Evolutionary conservation across 129 eudicot species (phyloP), one percentile per base, ranked within the genome.

Genomic region (Tanacetum coccineum): DNA sequence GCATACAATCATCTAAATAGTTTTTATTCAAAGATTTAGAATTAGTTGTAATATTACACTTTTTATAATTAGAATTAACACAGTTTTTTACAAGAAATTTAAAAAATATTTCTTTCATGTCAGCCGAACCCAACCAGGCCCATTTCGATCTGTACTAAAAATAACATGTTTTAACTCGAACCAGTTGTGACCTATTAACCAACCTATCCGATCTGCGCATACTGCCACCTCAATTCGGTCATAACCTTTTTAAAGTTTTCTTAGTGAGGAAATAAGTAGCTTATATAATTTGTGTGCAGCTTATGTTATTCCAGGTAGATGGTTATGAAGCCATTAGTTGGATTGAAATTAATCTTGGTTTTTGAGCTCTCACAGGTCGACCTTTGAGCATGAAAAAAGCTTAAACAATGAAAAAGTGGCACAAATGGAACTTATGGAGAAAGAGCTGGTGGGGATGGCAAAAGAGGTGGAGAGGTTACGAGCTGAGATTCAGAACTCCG

Each of bases 331-430:
- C 39, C 39, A 30, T 30, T 30, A 30, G 39, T 39, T 46, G 55
- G 42, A 57, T 21, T 69, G 50, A 76, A 44, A 15, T 57, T 50
- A 12, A 48, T 28, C 11, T 68, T 70, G 12, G 17, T 64, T 67
- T 57, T 50, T 51, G 65, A 58, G 32, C 22, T 61, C 66, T 54
- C 13, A 22, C 52, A 91, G 99, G 57, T 71, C 82, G 42, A 76
- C 84, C 15, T 93, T 93, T 62, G 92, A 86, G 80, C 68, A 81
- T 40, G 87, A 93, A 64, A 93, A 89, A 75, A 63, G 80, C 36
- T 28, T 70, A 66, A 93, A 93, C 81, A 69, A 65, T 11, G 92
- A 79, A 20, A 84, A 86, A 78, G 99, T 81, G 65, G 76, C 80
- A 32, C 76, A 89, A 78, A 50, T 93, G 93, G 81, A 81, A 77